phyloP scores from a whole-genome alignment of 1,284 basidiomycete species.

The Exobasidium rhododendri region DNA sequence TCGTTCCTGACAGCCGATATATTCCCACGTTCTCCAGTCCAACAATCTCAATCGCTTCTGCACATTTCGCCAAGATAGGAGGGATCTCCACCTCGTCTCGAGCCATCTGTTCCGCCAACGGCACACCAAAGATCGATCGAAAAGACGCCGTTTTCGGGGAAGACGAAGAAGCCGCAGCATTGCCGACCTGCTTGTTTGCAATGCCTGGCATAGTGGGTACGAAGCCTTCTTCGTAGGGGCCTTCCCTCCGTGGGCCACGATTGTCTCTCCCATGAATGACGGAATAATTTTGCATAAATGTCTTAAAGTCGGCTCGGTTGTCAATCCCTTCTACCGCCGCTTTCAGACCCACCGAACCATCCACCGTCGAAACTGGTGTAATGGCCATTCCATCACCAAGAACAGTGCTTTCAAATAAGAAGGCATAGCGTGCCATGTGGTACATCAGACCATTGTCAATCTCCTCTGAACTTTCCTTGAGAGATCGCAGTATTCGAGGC shows the following conservation, averaged over 20 bases:
- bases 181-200: not conserved
- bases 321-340: slow-evolving; percentile 85
- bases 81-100: slow-evolving; percentile 88
- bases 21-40: slow-evolving; percentile 80
- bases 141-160: not conserved
- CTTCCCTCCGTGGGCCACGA: slow-evolving; percentile 53
- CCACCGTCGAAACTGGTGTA: slow-evolving; percentile 61
- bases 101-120: slow-evolving; percentile 83
- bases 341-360: slow-evolving; percentile 66
- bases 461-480: slow-evolving; percentile 94
- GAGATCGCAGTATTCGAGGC: slow-evolving; percentile 82
- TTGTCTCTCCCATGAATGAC: slow-evolving; percentile 68
- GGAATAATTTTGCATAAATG: slow-evolving; percentile 94
- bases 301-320: slow-evolving; percentile 88
- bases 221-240: slow-evolving; percentile 55
- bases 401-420: slow-evolving; percentile 84
- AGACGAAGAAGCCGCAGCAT: not conserved
- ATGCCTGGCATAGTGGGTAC: slow-evolving; percentile 23
- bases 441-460: slow-evolving; percentile 96
- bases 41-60: slow-evolving; percentile 74
- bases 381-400: slow-evolving; percentile 82
- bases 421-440: slow-evolving; percentile 89
- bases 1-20: slow-evolving; percentile 88
- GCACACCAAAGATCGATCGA: slow-evolving; percentile 71
- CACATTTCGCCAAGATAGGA: slow-evolving; percentile 81